Percentiles rank a stretch among this genome's conserved stretches.
Conservation (phyloP, 306 rosid species). For the Alnus rubra region DNA sequence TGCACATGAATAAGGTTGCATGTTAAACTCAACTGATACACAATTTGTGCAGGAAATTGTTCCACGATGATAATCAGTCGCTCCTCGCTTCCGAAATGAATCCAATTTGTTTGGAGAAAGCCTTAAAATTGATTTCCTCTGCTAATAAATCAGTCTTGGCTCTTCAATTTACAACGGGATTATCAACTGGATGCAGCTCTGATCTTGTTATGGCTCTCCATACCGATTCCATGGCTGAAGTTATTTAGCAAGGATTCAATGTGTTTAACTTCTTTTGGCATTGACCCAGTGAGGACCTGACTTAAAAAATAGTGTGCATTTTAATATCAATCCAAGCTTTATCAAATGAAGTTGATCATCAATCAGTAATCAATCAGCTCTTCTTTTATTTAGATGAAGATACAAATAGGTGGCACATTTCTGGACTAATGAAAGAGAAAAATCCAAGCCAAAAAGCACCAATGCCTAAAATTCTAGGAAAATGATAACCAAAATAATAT, state of each 20-base stretch:
- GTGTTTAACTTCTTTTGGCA: constrained; percentile 85
- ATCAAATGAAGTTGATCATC: neutral
- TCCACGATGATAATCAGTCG: neutral
- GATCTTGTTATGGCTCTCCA: constrained; percentile 37
- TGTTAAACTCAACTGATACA: neutral
- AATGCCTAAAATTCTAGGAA: neutral
- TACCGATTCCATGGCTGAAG: constrained; percentile 49
- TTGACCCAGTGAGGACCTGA: constrained; percentile 73
- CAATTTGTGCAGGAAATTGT: neutral
- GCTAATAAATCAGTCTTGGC: neutral
- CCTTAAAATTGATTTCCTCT: neutral
- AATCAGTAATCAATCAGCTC: neutral
- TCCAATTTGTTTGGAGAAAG: neutral
- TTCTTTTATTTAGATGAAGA: neutral
- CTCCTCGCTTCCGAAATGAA: neutral
- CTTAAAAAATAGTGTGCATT: constrained; percentile 8
- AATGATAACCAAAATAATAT: neutral
- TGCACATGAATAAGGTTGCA: neutral
- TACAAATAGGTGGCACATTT: neutral
- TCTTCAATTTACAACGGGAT: neutral
- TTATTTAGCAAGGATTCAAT: constrained; percentile 79
- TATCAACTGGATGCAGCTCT: constrained; percentile 41
- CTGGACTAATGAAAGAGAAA: neutral
- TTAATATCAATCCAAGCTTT: neutral
- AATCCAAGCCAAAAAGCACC: neutral